phyloP scores from a whole-genome alignment of 2,329 filamentous ascomycete species.

The Sarocladiaceae sp. region DNA sequence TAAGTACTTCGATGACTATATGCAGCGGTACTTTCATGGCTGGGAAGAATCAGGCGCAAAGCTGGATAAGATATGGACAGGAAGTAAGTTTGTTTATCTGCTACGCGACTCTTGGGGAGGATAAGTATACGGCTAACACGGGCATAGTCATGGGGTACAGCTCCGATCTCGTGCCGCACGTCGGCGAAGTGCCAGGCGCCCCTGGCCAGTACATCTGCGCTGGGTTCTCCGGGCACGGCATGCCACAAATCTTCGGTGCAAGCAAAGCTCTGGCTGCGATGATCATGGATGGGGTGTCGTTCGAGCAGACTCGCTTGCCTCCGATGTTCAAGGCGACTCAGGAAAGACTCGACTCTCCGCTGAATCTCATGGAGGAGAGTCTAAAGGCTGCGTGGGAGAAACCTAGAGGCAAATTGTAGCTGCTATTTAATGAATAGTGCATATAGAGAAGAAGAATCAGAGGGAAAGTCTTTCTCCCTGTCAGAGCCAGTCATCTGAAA shows the following conservation, averaged over 20 bases:
- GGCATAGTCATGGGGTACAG: slow-evolving; percentile 36
- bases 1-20: slow-evolving; percentile 42
- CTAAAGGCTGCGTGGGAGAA: neutral
- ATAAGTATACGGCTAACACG: neutral
- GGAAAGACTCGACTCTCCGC: slow-evolving; percentile 19
- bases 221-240: slow-evolving; percentile 48
- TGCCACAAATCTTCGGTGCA: slow-evolving; percentile 39
- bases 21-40: slow-evolving; percentile 42
- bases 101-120: too few species aligned
- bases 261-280: slow-evolving; percentile 36
- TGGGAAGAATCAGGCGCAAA: slow-evolving; percentile 40
- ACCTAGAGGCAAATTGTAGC: too few species aligned
- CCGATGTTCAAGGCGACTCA: slow-evolving; percentile 28
- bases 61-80: slow-evolving; percentile 32
- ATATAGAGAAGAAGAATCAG: too few species aligned
- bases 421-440: too few species aligned
- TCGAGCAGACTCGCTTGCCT: slow-evolving; percentile 32
- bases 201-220: slow-evolving; percentile 38
- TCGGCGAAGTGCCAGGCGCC: slow-evolving; percentile 31
- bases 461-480: too few species aligned
- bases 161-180: slow-evolving; percentile 35
- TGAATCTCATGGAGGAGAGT: neutral
- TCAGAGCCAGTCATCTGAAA: too few species aligned
- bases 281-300: slow-evolving; percentile 24
- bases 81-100: too few species aligned